These are phyloP conservation scores for Magnolia kwangsiensis DNA, from an alignment of 164 flowering plant species.

Conservation along the genomic window DNA sequence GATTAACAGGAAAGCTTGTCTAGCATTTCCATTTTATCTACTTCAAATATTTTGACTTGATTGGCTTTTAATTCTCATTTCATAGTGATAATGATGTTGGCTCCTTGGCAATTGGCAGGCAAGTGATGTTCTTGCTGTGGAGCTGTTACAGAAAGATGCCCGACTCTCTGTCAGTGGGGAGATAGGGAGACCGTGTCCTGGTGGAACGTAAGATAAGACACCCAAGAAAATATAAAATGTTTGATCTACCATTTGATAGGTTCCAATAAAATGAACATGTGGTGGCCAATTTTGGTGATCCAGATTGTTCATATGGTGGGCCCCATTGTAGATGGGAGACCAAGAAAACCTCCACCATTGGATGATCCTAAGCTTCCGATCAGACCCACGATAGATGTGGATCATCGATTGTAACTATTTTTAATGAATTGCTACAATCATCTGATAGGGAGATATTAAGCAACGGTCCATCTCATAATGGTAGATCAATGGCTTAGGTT, in stretches of 20 bases:
- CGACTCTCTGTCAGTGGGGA: conserved; percentile 86
- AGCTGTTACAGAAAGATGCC: conserved; percentile 93
- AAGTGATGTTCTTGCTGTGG: conserved; percentile 97
- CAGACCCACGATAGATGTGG: not conserved
- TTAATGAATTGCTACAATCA: not conserved
- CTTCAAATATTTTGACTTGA: not conserved
- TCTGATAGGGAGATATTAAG: not conserved
- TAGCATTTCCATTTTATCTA: not conserved
- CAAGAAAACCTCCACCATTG: not conserved
- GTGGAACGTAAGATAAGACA: conserved; percentile 68
- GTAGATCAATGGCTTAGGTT: not conserved
- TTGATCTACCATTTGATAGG: not conserved
- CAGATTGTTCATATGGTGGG: not conserved
- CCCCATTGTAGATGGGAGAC: not conserved
- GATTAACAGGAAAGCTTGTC: conserved; percentile 7
- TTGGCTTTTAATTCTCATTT: not conserved
- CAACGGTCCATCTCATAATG: not conserved
- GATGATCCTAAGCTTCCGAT: not conserved
- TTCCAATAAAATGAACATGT: not conserved
- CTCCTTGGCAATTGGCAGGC: conserved; percentile 47
- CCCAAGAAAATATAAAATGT: not conserved
- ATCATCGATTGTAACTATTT: not conserved
- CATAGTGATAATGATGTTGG: not conserved
- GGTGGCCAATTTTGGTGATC: not conserved
- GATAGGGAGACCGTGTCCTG: conserved; percentile 81